Evolutionary conservation across 2,329 filamentous ascomycete species (phyloP), one percentile per base, ranked within the genome.

Genomic region (Gliomastix tumulicola): DNA sequence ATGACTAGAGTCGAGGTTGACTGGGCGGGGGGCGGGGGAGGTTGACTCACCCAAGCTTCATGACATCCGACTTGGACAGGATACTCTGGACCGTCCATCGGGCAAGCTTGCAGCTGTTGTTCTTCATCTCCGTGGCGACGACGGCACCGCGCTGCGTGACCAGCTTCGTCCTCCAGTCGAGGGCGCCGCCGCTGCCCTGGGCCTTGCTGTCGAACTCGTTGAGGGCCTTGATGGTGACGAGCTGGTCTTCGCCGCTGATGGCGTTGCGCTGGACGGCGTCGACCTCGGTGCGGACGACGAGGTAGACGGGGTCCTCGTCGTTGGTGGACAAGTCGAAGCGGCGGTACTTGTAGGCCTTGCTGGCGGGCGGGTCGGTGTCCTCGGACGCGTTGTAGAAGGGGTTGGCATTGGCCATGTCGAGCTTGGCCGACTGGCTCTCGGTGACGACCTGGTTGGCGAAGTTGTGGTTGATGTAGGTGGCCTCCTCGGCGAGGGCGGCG

Each of bases 121-220:
- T 98, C 86, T 98, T 98, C 92, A 98, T 98, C 72, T 98, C 92
- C 11, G 92, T 98, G 16, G 92, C 92, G 19, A 98, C 85, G 30
- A 98, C 90, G 39, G 92, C 92, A 79, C 92, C 92, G 54, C 92
- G 84, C 71, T 96, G 89, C 51, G 82, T 88, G 46, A 86, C 84
- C 42, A 98, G 78, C 77, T 98, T 98, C 49, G 82, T 84, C 60
- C 92, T 79, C 92, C 92, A 98, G 75, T 98, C 92, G 36, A 98
- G 76, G 38, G 92, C 92, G 46, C 90, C 88, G 49, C 92, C 92
- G 48, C 86, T 87, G 50, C 92, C 92, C 60, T 94, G 89, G 18
- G 92, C 92, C 73, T 95, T 96, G 79, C 80, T 88, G 70, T 98
- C 92, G 59, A 97, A 98, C 71, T 98, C 92, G 72, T 98, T 98